phyloP scores from a whole-genome alignment of 148 eudicot genomes.

The Selenicereus undatus region DNA sequence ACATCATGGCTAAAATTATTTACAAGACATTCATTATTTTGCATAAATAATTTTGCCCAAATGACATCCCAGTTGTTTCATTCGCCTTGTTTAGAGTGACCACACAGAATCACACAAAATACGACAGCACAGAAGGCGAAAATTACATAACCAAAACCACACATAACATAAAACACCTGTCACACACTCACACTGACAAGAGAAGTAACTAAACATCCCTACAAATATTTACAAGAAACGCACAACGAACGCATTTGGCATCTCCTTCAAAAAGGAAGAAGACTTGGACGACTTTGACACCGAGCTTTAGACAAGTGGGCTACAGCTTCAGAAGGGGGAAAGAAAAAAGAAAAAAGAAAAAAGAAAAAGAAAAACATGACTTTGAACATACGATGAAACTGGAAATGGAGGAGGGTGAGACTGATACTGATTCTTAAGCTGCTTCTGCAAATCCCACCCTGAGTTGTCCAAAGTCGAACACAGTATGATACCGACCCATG shows the following conservation, averaged over 20 bases:
- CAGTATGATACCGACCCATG: constrained; percentile 92
- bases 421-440: constrained; percentile 31
- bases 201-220: not conserved
- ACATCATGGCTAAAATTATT: too few relatives aligned
- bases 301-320: too few relatives aligned
- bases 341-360: too few relatives aligned
- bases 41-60: too few relatives aligned
- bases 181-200: not conserved
- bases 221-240: constrained; percentile 12
- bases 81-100: too few relatives aligned
- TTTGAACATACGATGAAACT: not conserved
- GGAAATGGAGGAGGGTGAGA: not conserved
- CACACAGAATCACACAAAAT: too few relatives aligned
- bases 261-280: too few relatives aligned
- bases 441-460: constrained; percentile 89
- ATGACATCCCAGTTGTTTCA: too few relatives aligned
- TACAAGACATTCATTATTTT: too few relatives aligned
- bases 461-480: constrained; percentile 67
- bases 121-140: not conserved
- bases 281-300: too few relatives aligned
- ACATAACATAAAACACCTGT: too few relatives aligned
- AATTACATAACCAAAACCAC: not conserved
- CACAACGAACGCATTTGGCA: too few relatives aligned
- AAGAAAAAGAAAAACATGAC: not conserved
- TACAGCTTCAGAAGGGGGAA: not conserved